Base-by-base conservation (phyloP, 1,139 yeast species). In the Zygoascus hellenicus region DNA sequence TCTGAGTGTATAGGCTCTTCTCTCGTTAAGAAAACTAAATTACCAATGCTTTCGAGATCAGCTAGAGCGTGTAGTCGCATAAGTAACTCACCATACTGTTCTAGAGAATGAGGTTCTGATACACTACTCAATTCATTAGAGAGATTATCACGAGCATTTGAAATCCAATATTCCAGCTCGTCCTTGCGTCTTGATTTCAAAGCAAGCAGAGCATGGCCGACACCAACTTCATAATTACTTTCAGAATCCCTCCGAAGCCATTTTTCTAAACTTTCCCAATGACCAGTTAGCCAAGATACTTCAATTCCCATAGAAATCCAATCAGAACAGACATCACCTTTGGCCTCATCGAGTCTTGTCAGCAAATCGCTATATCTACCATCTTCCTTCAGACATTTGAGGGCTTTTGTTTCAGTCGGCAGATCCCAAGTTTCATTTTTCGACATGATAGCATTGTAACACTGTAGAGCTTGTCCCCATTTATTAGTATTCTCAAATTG, bases 401-500 rank as follows among this genome's bases (percentile, higher is more conserved):
- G 54, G 59, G 76, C 63, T 46, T 75, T 72, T 2, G 69, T 64
- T 38, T 66, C 68, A 49, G 65, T 61, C 2, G 65, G 60, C 5
- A 66, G 56, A 10, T 63, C 67, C 48, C 66, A 63, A 2, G 59
- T 66, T 61, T 17, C 69, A 64, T 13, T 66, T 33, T 11, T 58
- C 13, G 73, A 74, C 13, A 87, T 77, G 38, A 85, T 65, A 0
- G 84, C 86, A 48, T 82, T 83, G 56, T 88, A 83, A 37, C 96
- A 88, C 53, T 86, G 92, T 53, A 86, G 85, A 0, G 97, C 96
- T 57, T 88, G 75, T 36, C 81, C 76, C 96, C 97, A 88, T 58
- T 82, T 82, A 42, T 88, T 92, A 48, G 87, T 83, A 54, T 85
- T 89, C 57, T 88, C 95, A 51, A 90, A 81, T 48, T 88, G 86